Percentiles rank a stretch among this genome's conserved stretches.
Conservation (phyloP, 2,329 filamentous ascomycete genomes). For the Atkinsonella hypoxylon region DNA sequence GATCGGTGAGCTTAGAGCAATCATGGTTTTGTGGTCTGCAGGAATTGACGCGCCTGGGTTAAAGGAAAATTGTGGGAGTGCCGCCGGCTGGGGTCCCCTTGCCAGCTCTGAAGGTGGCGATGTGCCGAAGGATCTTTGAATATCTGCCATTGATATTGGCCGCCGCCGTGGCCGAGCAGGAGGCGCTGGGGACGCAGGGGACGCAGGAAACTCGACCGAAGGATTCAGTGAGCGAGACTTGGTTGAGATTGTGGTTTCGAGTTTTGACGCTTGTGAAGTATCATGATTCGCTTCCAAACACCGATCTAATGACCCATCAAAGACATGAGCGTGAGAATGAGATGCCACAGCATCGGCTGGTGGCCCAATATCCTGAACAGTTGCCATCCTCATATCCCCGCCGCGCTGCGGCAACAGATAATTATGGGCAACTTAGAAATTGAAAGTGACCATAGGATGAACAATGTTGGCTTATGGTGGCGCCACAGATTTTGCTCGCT, state of each 20-base stretch:
- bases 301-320: conserved; percentile 12
- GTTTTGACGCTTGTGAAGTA: neutral
- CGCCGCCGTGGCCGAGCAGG: conserved; percentile 35
- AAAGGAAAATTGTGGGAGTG: conserved; percentile 43
- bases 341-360: conserved; percentile 16
- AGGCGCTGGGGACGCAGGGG: conserved; percentile 31
- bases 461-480: neutral
- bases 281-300: neutral
- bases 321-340: neutral
- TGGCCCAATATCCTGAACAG: conserved; percentile 26
- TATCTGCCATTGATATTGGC: conserved; percentile 41
- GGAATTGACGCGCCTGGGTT: conserved; percentile 34
- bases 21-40: conserved; percentile 19
- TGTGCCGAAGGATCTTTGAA: conserved; percentile 20
- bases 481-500: neutral
- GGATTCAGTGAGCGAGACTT: conserved; percentile 44
- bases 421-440: conserved; percentile 26
- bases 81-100: conserved; percentile 21
- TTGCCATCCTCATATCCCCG: conserved; percentile 30
- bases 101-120: conserved; percentile 16
- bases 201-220: conserved; percentile 50
- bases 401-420: conserved; percentile 37
- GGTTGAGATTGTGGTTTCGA: neutral
- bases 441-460: conserved; percentile 28
- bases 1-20: conserved; percentile 41